phyloP scores from a whole-genome alignment of 768 basidiomycete genomes.

The Galerina sulciceps region DNA sequence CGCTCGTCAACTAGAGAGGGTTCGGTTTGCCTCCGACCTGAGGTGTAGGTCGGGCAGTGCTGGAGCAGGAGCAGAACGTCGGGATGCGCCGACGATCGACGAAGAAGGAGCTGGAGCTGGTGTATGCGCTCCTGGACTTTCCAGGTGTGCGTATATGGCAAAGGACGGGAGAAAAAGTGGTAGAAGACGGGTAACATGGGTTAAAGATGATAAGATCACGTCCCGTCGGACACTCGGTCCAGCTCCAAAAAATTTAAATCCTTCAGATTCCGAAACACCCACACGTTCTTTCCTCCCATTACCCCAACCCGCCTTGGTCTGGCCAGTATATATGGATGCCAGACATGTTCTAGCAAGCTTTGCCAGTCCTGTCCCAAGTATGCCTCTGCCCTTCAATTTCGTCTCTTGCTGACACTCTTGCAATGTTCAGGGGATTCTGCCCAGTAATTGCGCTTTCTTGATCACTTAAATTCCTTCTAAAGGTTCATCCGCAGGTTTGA shows the following conservation, averaged over 20 bases:
- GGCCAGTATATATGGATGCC: conserved; percentile 14
- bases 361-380: neutral
- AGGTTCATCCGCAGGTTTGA: conserved; percentile 53
- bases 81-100: conserved; percentile 43
- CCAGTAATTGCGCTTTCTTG: too few relatives aligned
- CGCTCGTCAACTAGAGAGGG: conserved; percentile 62
- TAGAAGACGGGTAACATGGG: conserved; percentile 56
- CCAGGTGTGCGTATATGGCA: conserved; percentile 76
- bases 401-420: neutral
- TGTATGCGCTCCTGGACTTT: conserved; percentile 76
- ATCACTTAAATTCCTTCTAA: neutral
- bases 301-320: too few relatives aligned
- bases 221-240: neutral
- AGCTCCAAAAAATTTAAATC: neutral
- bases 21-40: conserved; percentile 84
- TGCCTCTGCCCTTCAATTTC: neutral
- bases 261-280: too few relatives aligned
- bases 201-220: neutral
- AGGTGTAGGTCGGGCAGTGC: conserved; percentile 94
- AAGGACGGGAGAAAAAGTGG: conserved; percentile 76
- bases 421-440: too few relatives aligned
- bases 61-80: conserved; percentile 82
- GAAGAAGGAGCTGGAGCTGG: conserved; percentile 60
- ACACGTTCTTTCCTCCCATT: too few relatives aligned
- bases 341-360: conserved; percentile 12